phyloP scores from a whole-genome alignment of 768 basidiomycete species.

The Mycena polygramma region DNA sequence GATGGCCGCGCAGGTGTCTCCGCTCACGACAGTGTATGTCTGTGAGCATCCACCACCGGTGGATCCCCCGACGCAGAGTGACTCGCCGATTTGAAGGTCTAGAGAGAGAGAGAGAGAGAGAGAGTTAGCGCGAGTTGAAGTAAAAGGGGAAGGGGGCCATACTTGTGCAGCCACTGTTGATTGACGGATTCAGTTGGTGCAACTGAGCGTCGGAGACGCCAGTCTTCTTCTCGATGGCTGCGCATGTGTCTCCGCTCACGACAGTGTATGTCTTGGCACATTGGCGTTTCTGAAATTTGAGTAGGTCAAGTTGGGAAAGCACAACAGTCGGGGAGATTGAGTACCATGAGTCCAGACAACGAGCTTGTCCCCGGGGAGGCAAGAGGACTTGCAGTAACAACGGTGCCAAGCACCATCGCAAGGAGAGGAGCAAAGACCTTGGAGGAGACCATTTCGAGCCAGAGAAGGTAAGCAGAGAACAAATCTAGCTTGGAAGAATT shows the following conservation, averaged over 20 bases:
- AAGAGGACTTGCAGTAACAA: conserved; percentile 5
- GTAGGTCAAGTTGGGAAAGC: not conserved
- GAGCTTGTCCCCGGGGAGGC: not conserved
- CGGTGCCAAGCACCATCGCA: not conserved
- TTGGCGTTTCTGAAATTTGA: conserved; percentile 3
- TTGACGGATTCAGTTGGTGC: no score
- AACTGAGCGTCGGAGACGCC: no score
- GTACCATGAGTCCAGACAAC: conserved; percentile 5
- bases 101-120: not conserved
- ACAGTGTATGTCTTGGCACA: conserved; percentile 7
- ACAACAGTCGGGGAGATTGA: not conserved
- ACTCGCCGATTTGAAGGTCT: conserved; percentile 12
- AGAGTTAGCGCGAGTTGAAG: no score
- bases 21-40: not conserved
- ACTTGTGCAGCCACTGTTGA: no score
- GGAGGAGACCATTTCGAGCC: conserved; percentile 6
- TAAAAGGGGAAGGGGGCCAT: no score
- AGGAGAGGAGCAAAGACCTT: conserved; percentile 12
- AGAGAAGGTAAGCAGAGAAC: conserved; percentile 5
- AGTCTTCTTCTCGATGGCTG: no score
- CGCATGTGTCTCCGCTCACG: no score
- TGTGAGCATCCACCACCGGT: conserved; percentile 1
- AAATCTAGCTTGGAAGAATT: conserved; percentile 6
- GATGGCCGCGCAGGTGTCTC: no score
- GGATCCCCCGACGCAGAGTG: not conserved